Percentiles rank a stretch among this genome's conserved stretches.
These are phyloP conservation scores for Ilyonectria sp. DNA, from an alignment of 2,329 filamentous ascomycete species.

Conservation along the genomic window DNA sequence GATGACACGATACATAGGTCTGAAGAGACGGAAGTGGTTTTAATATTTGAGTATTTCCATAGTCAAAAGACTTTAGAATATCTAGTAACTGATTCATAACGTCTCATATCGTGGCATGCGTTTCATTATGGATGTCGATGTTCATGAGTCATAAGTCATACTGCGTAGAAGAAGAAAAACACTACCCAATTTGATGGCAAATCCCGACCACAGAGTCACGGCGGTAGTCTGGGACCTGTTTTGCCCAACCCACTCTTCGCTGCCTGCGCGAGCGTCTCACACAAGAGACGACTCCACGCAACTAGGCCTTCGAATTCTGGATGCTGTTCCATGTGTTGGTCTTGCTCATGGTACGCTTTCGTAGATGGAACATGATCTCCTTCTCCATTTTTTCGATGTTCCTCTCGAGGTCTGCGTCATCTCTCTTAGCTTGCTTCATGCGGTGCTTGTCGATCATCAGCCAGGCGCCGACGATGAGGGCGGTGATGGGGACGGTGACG, in stretches of 20 bases:
- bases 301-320: constrained; percentile 43
- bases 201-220: not conserved
- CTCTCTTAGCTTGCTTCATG: constrained; percentile 62
- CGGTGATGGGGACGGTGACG: constrained; percentile 71
- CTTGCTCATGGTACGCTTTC: constrained; percentile 71
- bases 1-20: constrained; percentile 14
- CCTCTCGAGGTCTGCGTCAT: constrained; percentile 67
- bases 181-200: constrained; percentile 4
- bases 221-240: not conserved
- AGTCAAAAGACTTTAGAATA: constrained; percentile 19
- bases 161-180: constrained; percentile 15
- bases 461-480: constrained; percentile 69
- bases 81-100: constrained; percentile 21
- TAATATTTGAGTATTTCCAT: constrained; percentile 12
- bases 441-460: constrained; percentile 67
- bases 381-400: constrained; percentile 71
- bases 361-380: constrained; percentile 70
- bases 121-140: not conserved
- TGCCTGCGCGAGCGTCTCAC: not conserved
- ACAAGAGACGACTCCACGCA: not conserved
- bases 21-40: constrained; percentile 4
- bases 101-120: constrained; percentile 19
- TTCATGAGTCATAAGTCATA: constrained; percentile 32
- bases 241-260: not conserved
- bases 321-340: constrained; percentile 67